These are phyloP conservation scores for Ophiostoma tasmaniense DNA, from an alignment of 2,329 filamentous ascomycete species.

Conservation along the genomic window DNA sequence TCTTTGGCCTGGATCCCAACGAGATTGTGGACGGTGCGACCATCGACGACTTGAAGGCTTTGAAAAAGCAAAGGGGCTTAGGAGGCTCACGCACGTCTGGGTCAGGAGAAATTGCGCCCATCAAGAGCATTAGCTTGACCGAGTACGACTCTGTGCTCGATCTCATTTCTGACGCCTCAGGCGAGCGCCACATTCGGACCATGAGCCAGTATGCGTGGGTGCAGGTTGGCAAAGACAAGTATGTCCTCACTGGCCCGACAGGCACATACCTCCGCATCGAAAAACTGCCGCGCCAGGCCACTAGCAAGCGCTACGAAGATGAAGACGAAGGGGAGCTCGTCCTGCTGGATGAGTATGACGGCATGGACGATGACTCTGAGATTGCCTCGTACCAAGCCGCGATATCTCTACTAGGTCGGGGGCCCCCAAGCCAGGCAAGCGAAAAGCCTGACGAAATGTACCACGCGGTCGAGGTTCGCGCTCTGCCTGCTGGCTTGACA, in stretches of 20 bases:
- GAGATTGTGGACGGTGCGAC: constrained; percentile 64
- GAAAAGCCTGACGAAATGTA: constrained; percentile 26
- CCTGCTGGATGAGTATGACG: background rate
- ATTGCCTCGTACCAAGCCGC: background rate
- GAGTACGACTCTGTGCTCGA: constrained; percentile 92
- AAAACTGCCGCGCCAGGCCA: constrained; percentile 24
- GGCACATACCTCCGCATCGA: constrained; percentile 55
- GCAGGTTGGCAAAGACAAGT: constrained; percentile 59
- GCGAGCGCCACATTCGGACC: constrained; percentile 67
- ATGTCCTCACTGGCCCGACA: constrained; percentile 58
- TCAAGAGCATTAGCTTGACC: constrained; percentile 61
- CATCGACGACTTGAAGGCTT: constrained; percentile 49
- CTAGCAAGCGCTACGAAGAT: constrained; percentile 22
- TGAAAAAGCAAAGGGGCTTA: constrained; percentile 36
- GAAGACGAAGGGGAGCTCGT: constrained; percentile 12
- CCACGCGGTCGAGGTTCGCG: constrained; percentile 41
- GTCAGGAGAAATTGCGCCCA: background rate
- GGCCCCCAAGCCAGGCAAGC: constrained; percentile 13
- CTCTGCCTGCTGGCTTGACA: constrained; percentile 32
- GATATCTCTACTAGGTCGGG: too few species aligned
- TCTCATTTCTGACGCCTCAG: constrained; percentile 71
- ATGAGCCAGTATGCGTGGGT: constrained; percentile 79
- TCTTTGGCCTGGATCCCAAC: constrained; percentile 84
- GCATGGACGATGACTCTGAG: constrained; percentile 26
- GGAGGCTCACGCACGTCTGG: constrained; percentile 28